These are phyloP conservation scores for Arthroderma sp. DNA, from an alignment of 2,329 filamentous ascomycete species.

Conservation along the genomic window DNA sequence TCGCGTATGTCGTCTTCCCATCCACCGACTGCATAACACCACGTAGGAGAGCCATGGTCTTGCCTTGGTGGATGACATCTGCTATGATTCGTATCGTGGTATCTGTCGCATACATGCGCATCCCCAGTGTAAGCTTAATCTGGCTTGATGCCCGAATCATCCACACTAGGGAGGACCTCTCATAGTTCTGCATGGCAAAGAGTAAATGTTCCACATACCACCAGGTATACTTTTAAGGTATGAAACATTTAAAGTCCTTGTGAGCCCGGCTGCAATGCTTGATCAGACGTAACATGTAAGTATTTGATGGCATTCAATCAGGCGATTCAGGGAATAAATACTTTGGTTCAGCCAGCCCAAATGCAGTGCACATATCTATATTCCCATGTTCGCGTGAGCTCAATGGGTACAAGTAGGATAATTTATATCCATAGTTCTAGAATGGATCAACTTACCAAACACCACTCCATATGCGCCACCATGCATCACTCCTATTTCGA, in stretches of 20 bases:
- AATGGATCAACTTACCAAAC: slow-evolving; percentile 43
- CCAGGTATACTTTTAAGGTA: slow-evolving; percentile 39
- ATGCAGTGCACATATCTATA: slow-evolving; percentile 40
- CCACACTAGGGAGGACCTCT: not conserved
- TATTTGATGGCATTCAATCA: too few species aligned
- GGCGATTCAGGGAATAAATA: too few species aligned
- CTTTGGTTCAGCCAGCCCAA: slow-evolving; percentile 4
- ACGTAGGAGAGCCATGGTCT: slow-evolving; percentile 40
- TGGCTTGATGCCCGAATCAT: too few species aligned
- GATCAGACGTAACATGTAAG: not conserved
- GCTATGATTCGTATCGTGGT: slow-evolving; percentile 32
- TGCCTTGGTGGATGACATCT: slow-evolving; percentile 34
- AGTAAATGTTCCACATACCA: slow-evolving; percentile 16
- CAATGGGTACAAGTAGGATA: too few species aligned
- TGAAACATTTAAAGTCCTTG: slow-evolving; percentile 38
- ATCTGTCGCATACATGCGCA: slow-evolving; percentile 12
- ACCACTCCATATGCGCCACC: slow-evolving; percentile 54
- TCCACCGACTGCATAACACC: slow-evolving; percentile 39
- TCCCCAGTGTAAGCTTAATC: not conserved
- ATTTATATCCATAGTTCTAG: too few species aligned
- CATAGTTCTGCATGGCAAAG: too few species aligned
- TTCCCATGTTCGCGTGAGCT: not conserved
- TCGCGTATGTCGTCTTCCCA: slow-evolving; percentile 36
- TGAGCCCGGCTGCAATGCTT: slow-evolving; percentile 39
- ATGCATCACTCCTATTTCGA: slow-evolving; percentile 15